Conservation (phyloP, 306 rosid genomes). For the Vigna angularis region DNA sequence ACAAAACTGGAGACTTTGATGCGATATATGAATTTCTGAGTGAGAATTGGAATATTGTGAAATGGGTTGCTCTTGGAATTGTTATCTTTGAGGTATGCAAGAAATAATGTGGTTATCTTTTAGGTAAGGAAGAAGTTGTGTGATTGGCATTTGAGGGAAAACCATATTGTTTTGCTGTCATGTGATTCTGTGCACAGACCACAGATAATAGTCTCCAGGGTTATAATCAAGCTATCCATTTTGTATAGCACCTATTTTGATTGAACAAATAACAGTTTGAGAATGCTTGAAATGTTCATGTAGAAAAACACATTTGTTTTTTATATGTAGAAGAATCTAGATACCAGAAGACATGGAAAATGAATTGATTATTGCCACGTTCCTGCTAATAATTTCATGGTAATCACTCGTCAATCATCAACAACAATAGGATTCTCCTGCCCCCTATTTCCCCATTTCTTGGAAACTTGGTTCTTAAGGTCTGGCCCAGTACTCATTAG, state of each 20-base stretch:
- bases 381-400: conserved; percentile 3
- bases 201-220: neutral
- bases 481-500: neutral
- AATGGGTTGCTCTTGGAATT: conserved; percentile 94
- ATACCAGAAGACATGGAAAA: neutral
- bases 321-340: neutral
- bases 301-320: neutral
- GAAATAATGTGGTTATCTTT: neutral
- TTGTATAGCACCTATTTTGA: neutral
- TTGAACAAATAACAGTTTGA: neutral
- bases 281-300: conserved; percentile 17
- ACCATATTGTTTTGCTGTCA: neutral
- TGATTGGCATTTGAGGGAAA: conserved; percentile 14
- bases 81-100: conserved; percentile 83
- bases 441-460: neutral
- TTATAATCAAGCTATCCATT: conserved; percentile 10
- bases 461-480: neutral
- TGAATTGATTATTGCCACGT: conserved; percentile 30
- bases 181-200: too few relatives aligned
- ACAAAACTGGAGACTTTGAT: conserved; percentile 79
- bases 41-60: conserved; percentile 77
- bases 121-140: conserved; percentile 56
- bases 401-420: neutral
- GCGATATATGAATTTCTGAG: conserved; percentile 70
- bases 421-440: neutral